Evolutionary conservation across 2,329 filamentous ascomycete genomes (phyloP), one percentile per base, ranked within the genome.

Genomic region (Incumbomyces delicatus): DNA sequence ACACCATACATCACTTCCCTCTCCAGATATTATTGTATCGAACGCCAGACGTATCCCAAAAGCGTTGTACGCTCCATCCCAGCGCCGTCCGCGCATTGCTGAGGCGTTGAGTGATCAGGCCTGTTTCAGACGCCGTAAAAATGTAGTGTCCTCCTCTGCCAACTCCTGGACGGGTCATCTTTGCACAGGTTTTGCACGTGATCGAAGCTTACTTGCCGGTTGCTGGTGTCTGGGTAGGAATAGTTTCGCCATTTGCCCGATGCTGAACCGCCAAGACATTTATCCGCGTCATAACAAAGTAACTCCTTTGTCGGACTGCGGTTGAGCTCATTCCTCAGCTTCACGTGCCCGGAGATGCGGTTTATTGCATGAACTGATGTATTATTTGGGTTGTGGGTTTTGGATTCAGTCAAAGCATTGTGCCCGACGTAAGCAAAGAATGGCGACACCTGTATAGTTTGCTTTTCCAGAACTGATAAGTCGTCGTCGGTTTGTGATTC

Each of bases 341-440:
- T 36, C 16, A 35, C 16, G 22, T 37, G 41, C 18, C 22, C 33
- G 6, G 33, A 14, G n/a, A 44, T 35, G 31, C 33, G 31, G 20
- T 44, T 17, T 20, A 37, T 37, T 44, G 41, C 41, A 35, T 44
- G 31, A 14, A 17, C 16, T 13, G 33, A 35, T 5, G 33, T 44
- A 29, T 36, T 44, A 8, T 20, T 29, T 14, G 41, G 31, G 27
- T 37, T 13, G 8, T 20, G 4, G 12, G 41, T 4, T 12, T 3
- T n/a, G 5, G 41, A 44, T 27, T 44, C 41, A 3, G 41, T 44
- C 8, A 44, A 5, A 2, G 32, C 41, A 27, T 44, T 44, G 33
- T 44, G 41, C 16, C 41, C 41, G 8, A 44, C 30, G 20, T 44
- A 44, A 29, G 32, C 41, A 10, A 36, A 44, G 32, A 44, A 44